Evolutionary conservation across 768 basidiomycete species (phyloP), one percentile per base, ranked within the genome.

Genomic region (Infundibulicybe gibba): DNA sequence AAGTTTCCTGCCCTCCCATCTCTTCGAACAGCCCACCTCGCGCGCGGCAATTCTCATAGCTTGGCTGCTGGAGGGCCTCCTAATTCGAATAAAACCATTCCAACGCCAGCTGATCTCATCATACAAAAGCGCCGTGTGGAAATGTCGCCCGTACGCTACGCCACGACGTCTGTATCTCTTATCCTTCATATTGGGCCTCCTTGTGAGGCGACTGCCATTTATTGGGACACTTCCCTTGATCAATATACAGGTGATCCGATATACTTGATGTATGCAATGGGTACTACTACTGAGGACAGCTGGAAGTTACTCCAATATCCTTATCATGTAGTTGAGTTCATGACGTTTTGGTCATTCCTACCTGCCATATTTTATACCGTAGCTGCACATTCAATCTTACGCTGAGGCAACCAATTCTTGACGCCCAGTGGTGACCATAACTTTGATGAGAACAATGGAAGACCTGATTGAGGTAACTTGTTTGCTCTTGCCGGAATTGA

Each of bases 211-310:
- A 20, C 49, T 59, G 5, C 58, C 58, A 1, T 59, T 59, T 38
- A 32, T 59, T 2, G 58, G 56, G 16, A 57, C 58, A 8, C 58
- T 54, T 14, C 58, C 58, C 5, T 52, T 59, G n/a, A 34, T 59
- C 32, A 59, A 59, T 45, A 48, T 59, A 25, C 58, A 59, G 41
- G 43, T 59, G 32, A 43, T 59, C 19, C 51, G 52, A 13, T 25
- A 54, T 14, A 33, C 49, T 48, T 54, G 43, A 54, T 38, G 25
- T n/a, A n/a, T n/a, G n/a, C n/a, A n/a, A n/a, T n/a, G n/a, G n/a
- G n/a, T n/a, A n/a, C n/a, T n/a, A n/a, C n/a, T n/a, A n/a, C n/a
- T n/a, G n/a, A n/a, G n/a, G n/a, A n/a, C n/a, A n/a, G n/a, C n/a
- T n/a, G n/a, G n/a, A n/a, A n/a, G n/a, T n/a, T n/a, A n/a, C n/a